These are phyloP conservation scores for Neltuma alba DNA, from an alignment of 306 rosid species.

Conservation along the genomic window DNA sequence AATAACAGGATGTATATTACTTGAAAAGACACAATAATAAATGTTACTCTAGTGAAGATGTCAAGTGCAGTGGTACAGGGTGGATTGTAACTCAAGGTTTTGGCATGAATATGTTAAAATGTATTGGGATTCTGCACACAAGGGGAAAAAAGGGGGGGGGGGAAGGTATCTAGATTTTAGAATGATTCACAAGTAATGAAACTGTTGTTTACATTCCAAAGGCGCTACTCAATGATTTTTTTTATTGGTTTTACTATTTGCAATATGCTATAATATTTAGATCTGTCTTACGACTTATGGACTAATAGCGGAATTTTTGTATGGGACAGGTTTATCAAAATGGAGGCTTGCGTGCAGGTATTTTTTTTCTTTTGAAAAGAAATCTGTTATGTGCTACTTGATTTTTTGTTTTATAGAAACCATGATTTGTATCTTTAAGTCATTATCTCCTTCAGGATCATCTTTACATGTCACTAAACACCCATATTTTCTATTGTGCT, in stretches of 20 bases:
- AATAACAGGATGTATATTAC: neutral
- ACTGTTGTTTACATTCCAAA: neutral
- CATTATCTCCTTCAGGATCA: neutral
- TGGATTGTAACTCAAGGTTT: neutral
- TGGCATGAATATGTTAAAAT: neutral
- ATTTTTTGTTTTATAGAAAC: neutral
- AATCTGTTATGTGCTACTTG: neutral
- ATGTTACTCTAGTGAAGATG: neutral
- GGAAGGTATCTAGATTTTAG: too few relatives aligned
- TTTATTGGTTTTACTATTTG: conserved; percentile 1
- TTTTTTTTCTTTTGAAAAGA: neutral
- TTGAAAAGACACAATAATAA: neutral
- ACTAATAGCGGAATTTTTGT: conserved; percentile 53
- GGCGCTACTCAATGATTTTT: conserved; percentile 14
- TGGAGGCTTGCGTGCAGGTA: conserved; percentile 58
- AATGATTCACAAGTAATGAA: neutral
- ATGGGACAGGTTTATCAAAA: conserved; percentile 55
- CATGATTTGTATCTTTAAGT: neutral
- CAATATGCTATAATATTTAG: conserved; percentile 26
- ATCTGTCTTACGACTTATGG: conserved; percentile 25
- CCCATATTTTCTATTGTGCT: neutral
- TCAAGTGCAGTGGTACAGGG: neutral
- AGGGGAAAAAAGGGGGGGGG: neutral
- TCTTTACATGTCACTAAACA: neutral
- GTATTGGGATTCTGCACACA: neutral